Percentiles rank a stretch among this genome's conserved stretches.
phyloP scores from a whole-genome alignment of 257 asterid genomes.

The Salvia rosmarinus region DNA sequence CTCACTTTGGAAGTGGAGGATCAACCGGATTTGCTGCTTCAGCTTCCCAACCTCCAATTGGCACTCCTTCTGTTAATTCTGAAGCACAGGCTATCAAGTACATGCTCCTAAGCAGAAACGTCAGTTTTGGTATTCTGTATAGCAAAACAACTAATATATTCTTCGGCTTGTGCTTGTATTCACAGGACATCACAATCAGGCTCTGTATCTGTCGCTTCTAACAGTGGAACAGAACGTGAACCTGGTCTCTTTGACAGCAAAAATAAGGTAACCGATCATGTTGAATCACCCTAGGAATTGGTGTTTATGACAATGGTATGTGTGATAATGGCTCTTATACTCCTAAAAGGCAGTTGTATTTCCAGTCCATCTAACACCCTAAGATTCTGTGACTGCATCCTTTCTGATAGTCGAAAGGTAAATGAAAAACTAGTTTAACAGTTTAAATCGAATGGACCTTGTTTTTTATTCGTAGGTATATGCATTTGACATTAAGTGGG shows the following conservation, averaged over 20 bases:
- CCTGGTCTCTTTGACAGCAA: slow-evolving; percentile 61
- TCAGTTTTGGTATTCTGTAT: slow-evolving; percentile 16
- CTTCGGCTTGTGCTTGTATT: slow-evolving; percentile 30
- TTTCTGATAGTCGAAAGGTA: slow-evolving; percentile 9
- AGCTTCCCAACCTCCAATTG: slow-evolving; percentile 69
- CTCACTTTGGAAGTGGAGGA: slow-evolving; percentile 49
- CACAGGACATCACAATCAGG: slow-evolving; percentile 59
- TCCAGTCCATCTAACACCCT: not conserved
- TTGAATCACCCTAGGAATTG: slow-evolving; percentile 44
- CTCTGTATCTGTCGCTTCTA: slow-evolving; percentile 46
- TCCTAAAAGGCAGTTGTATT: slow-evolving; percentile 9
- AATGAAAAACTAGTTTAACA: not conserved
- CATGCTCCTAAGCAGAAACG: slow-evolving; percentile 25
- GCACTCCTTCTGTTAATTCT: slow-evolving; percentile 61
- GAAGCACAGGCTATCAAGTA: slow-evolving; percentile 65
- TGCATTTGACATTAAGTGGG: slow-evolving; percentile 35
- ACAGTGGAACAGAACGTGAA: slow-evolving; percentile 51
- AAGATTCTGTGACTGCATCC: not conserved
- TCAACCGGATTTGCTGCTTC: slow-evolving; percentile 43
- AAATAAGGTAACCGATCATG: slow-evolving; percentile 47
- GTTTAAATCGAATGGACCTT: not conserved
- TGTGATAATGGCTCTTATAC: slow-evolving; percentile 1
- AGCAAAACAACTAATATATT: slow-evolving; percentile 25
- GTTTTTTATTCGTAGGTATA: slow-evolving; percentile 29
- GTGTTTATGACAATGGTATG: slow-evolving; percentile 33